These are phyloP conservation scores for Arthrobotrys iridis DNA, from an alignment of 2,329 filamentous ascomycete genomes.

Conservation along the genomic window DNA sequence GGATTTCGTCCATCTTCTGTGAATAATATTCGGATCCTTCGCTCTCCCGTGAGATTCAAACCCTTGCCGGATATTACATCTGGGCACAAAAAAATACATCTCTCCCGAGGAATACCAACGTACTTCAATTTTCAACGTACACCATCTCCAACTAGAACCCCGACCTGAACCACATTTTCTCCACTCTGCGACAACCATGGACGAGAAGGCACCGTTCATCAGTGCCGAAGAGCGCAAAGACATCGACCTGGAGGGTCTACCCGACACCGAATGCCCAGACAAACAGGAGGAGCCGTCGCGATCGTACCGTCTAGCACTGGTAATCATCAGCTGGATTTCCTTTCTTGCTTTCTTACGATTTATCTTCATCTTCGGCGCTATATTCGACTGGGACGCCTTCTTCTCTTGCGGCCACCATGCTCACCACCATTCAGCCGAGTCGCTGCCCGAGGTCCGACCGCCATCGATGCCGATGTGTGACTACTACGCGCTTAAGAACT, in stretches of 20 bases:
- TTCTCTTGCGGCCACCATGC: not conserved
- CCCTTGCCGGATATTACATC: not conserved
- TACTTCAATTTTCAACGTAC: not conserved
- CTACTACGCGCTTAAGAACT: slow-evolving; percentile 36
- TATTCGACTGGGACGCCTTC: not conserved
- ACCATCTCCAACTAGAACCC: not conserved
- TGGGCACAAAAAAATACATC: not conserved
- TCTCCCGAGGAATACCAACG: slow-evolving; percentile 2
- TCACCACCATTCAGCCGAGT: slow-evolving; percentile 17
- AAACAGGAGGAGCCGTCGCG: not conserved
- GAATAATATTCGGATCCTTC: slow-evolving; percentile 11
- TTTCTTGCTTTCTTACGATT: slow-evolving; percentile 1
- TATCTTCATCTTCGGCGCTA: slow-evolving; percentile 3
- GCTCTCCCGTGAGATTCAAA: slow-evolving; percentile 1
- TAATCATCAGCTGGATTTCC: not conserved
- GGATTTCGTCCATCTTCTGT: slow-evolving; percentile 1
- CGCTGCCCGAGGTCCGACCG: slow-evolving; percentile 16
- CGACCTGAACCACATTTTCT: not conserved
- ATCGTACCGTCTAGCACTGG: not conserved
- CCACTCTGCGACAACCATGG: slow-evolving; percentile 14
- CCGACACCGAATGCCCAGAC: slow-evolving; percentile 19
- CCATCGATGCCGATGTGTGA: slow-evolving; percentile 46
- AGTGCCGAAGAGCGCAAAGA: slow-evolving; percentile 23
- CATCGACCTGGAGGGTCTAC: slow-evolving; percentile 41
- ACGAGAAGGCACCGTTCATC: slow-evolving; percentile 17